Evolutionary conservation across 805 yeast genomes (phyloP).

Genomic region (Cyberlindnera samutprakarnensis): DNA sequence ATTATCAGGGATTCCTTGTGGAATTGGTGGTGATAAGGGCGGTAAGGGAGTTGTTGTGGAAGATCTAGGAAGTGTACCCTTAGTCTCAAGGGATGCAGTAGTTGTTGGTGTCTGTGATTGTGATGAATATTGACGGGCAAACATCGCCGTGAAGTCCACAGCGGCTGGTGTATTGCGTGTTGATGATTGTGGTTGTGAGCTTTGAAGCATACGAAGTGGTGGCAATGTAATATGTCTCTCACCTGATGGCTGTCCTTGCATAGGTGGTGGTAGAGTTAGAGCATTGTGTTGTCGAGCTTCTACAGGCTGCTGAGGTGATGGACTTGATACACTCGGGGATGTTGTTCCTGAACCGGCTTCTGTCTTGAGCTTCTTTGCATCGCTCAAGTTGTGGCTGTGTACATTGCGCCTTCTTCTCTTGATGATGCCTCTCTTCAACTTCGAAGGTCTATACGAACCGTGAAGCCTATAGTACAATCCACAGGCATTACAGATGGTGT

Average conservation of each 20-base stretch:
- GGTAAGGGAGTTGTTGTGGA: no score
- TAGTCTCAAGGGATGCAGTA: not conserved
- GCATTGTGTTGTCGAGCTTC: no score
- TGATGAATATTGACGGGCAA: constrained; percentile 12
- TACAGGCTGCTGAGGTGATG: constrained; percentile 2
- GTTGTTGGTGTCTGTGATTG: constrained; percentile 1
- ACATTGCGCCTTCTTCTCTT: constrained; percentile 58
- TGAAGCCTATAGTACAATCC: constrained; percentile 72
- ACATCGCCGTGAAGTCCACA: constrained; percentile 34
- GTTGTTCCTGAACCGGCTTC: constrained; percentile 2
- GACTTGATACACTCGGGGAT: not conserved
- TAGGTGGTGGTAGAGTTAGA: constrained; percentile 11
- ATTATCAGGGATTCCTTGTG: no score
- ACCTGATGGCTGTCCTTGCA: not conserved
- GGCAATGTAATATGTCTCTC: constrained; percentile 13
- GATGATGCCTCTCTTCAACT: constrained; percentile 64
- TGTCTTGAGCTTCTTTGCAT: constrained; percentile 4
- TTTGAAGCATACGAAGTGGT: constrained; percentile 18
- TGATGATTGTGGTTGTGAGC: constrained; percentile 15
- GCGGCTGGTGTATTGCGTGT: constrained; percentile 25
- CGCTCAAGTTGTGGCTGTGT: not conserved
- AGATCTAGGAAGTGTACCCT: no score
- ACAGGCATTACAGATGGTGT: constrained; percentile 85
- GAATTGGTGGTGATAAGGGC: no score
- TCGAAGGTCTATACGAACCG: constrained; percentile 69